Base-by-base conservation (phyloP, 495 filamentous ascomycete genomes). In the Neurospora sp. region DNA sequence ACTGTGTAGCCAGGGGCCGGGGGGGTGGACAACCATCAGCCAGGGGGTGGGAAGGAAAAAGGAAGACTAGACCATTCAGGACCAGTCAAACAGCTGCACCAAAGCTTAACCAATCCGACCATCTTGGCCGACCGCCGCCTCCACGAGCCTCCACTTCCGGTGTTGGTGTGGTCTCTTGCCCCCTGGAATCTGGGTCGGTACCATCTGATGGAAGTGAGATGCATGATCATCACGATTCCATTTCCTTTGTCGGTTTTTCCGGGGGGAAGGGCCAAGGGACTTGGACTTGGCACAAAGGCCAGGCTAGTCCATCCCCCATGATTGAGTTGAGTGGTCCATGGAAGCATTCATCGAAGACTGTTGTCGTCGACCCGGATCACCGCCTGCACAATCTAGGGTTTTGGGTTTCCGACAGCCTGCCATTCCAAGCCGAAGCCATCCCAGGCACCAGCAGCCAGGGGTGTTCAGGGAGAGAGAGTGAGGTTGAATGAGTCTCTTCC, bases 21-120 rank as follows among this genome's bases (percentile, higher is more conserved):
- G 27, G 27, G 27, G 71, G 71, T 6, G 71, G 39, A 39, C 39
- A 31, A 65, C 47, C 22, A 22, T 68, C 39, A 40, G 40, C 31
- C 14, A 41, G 65, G 39, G 22, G 47, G 47, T 27, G 47, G 53
- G 53, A 61, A 31, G 53, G 22, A 31, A 61, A 61, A 61, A 10
- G 53, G 20, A 61, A 61, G 22, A 61, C 22, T 22, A 61, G 53
- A 61, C 22, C 22, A 61, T 16, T 31, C 22, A 61, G 71, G 31
- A 22, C n/a, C 27, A 65, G 38, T 65, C 39, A 18, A 44, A 61
- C 53, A 61, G 53, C 61, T 70, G 74, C 74, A 78, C 45, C 61
- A 73, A 78, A 78, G 73, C 76, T 78, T 76, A 71, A 72, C 78
- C 74, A 78, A 78, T 73, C 73, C 72, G 59, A 69, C 44, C 69